Percentiles rank a stretch among this genome's conserved stretches.
Conservation (phyloP, 2,329 filamentous ascomycete species). For the Apiospora hydei region DNA sequence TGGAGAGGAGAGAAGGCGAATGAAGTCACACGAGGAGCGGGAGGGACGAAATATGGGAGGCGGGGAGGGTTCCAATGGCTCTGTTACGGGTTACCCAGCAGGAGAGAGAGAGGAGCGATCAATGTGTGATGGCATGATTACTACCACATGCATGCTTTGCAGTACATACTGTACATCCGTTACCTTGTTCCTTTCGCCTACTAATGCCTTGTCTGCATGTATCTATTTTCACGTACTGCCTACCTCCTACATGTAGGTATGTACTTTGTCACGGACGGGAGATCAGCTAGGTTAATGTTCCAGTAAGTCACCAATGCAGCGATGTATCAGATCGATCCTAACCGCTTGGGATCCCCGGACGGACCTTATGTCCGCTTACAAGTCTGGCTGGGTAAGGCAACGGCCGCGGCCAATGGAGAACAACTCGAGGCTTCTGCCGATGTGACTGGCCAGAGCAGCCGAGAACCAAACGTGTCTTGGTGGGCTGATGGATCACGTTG, state of each 20-base stretch:
- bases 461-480: background rate
- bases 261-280: background rate
- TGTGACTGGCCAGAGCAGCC: conserved; percentile 1
- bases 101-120: background rate
- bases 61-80: background rate
- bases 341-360: background rate
- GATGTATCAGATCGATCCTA: background rate
- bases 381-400: background rate
- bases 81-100: conserved; percentile 6
- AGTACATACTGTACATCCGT: background rate
- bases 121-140: conserved; percentile 23
- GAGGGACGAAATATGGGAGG: conserved; percentile 12
- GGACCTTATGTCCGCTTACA: background rate
- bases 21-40: conserved; percentile 1
- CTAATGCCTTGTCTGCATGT: background rate
- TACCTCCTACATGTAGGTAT: too few relatives aligned
- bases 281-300: background rate
- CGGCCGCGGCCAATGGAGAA: background rate
- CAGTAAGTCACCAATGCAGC: background rate
- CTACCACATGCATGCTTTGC: conserved; percentile 14
- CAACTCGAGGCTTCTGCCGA: background rate
- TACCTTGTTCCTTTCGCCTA: background rate
- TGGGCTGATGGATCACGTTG: conserved; percentile 6
- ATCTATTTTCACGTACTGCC: background rate
- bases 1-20: conserved; percentile 5